Evolutionary conservation across 2,329 filamentous ascomycete genomes (phyloP).

Genomic region (Fonsecaea multimorphosa): DNA sequence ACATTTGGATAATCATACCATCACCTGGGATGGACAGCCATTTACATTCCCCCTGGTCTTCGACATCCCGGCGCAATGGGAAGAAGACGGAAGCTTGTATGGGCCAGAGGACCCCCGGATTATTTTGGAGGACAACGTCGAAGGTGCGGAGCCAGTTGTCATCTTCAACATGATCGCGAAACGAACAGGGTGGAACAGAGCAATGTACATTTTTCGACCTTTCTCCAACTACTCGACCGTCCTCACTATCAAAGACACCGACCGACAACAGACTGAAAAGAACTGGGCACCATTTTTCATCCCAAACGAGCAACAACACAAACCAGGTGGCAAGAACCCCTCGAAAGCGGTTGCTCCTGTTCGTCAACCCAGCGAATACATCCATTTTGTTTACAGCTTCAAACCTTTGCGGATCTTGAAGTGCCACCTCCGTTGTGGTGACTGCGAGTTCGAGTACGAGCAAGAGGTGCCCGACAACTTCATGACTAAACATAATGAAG

Average conservation of each 20-base stretch:
- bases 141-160: slow-evolving; percentile 41
- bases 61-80: slow-evolving; percentile 37
- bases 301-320: slow-evolving; percentile 24
- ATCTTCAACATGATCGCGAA: slow-evolving; percentile 42
- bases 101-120: slow-evolving; percentile 42
- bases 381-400: slow-evolving; percentile 39
- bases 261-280: slow-evolving; percentile 35
- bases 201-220: slow-evolving; percentile 39
- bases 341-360: slow-evolving; percentile 19
- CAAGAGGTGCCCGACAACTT: slow-evolving; percentile 33
- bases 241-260: slow-evolving; percentile 36
- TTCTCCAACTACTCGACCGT: slow-evolving; percentile 38
- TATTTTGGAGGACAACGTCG: slow-evolving; percentile 39
- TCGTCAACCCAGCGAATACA: slow-evolving; percentile 33
- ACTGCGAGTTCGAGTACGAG: slow-evolving; percentile 34
- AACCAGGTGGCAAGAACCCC: slow-evolving; percentile 13
- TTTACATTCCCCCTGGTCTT: slow-evolving; percentile 39
- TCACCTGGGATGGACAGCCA: slow-evolving; percentile 36
- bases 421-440: slow-evolving; percentile 33
- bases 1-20: slow-evolving; percentile 37
- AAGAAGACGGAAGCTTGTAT: slow-evolving; percentile 33
- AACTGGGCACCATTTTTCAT: slow-evolving; percentile 41
- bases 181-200: slow-evolving; percentile 32
- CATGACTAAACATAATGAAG: slow-evolving; percentile 28
- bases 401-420: slow-evolving; percentile 33